These are phyloP conservation scores for Candida sonorensis DNA, from an alignment of 805 yeast species.

Conservation along the genomic window DNA sequence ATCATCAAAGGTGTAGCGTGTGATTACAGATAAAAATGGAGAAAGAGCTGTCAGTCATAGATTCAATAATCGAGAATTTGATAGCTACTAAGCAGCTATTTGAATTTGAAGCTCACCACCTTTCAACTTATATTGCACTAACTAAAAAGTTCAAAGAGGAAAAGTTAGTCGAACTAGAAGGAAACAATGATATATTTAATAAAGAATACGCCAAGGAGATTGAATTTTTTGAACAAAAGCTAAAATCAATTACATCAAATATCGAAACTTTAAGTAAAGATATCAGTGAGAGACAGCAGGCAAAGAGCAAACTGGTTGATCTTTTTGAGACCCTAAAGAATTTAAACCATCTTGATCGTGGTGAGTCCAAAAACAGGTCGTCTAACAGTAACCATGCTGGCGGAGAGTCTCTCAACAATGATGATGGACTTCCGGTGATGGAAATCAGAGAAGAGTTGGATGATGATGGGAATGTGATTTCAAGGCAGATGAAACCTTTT, in stretches of 20 bases:
- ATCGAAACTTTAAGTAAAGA: slow-evolving; percentile 26
- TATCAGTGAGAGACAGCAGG: slow-evolving; percentile 27
- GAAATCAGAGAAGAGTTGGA: slow-evolving; percentile 82
- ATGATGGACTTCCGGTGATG: slow-evolving; percentile 57
- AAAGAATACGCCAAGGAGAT: slow-evolving; percentile 17
- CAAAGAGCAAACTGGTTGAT: slow-evolving; percentile 20
- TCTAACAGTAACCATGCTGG: too few species aligned
- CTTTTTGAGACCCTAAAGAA: slow-evolving; percentile 20
- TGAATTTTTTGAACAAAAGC: slow-evolving; percentile 5
- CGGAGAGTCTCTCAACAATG: too few species aligned
- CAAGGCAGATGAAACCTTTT: slow-evolving; percentile 35
- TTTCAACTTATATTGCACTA: slow-evolving; percentile 10
- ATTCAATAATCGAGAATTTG: slow-evolving; percentile 20
- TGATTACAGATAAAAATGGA: slow-evolving; percentile 11
- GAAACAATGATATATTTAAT: slow-evolving; percentile 11
- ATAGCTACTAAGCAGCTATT: slow-evolving; percentile 19
- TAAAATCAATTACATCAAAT: slow-evolving; percentile 7
- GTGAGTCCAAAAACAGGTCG: too few species aligned
- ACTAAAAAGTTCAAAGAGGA: slow-evolving; percentile 11
- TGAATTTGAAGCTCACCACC: slow-evolving; percentile 20
- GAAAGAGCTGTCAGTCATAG: slow-evolving; percentile 18
- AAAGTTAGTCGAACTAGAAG: slow-evolving; percentile 12
- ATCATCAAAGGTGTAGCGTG: neutral
- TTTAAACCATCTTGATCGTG: slow-evolving; percentile 23
- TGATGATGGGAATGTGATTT: slow-evolving; percentile 68